phyloP scores from a whole-genome alignment of 371 early-diverging fungal genomes.

The Nematocida minor region DNA sequence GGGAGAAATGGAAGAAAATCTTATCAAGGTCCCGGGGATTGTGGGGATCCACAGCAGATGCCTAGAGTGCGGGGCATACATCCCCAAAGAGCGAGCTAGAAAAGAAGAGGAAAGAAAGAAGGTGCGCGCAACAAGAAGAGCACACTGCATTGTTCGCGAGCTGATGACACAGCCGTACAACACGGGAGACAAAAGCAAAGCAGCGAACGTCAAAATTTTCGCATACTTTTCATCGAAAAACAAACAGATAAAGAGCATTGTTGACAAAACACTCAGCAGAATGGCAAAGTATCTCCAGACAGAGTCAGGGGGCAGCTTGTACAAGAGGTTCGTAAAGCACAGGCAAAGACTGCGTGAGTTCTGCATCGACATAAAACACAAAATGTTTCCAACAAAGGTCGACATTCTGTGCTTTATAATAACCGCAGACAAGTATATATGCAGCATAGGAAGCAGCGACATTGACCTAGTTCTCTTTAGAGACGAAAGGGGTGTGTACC shows the following conservation, averaged over 20 bases:
- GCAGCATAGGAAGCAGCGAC: neutral
- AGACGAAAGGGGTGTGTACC: slow-evolving; percentile 24
- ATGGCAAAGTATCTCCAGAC: neutral
- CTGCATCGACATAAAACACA: slow-evolving; percentile 1
- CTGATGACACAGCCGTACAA: neutral
- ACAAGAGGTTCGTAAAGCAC: neutral
- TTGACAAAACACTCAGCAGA: slow-evolving; percentile 3
- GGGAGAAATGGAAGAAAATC: neutral
- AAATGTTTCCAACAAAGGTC: slow-evolving; percentile 33
- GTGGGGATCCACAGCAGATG: neutral
- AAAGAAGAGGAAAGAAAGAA: slow-evolving; percentile 25
- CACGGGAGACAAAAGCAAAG: neutral
- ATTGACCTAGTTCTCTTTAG: slow-evolving; percentile 3
- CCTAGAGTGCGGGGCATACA: neutral
- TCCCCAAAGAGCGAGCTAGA: slow-evolving; percentile 21
- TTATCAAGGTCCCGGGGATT: slow-evolving; percentile 7
- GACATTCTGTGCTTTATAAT: slow-evolving; percentile 16
- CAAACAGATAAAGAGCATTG: neutral
- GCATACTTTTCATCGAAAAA: slow-evolving; percentile 38
- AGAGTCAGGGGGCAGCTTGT: neutral
- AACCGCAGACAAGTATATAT: slow-evolving; percentile 9
- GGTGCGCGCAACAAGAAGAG: neutral
- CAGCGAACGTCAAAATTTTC: neutral
- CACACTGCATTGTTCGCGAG: neutral
- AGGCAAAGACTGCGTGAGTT: slow-evolving; percentile 7